Conservation (phyloP, 345 rosid species). For the Erodium maritimum region DNA sequence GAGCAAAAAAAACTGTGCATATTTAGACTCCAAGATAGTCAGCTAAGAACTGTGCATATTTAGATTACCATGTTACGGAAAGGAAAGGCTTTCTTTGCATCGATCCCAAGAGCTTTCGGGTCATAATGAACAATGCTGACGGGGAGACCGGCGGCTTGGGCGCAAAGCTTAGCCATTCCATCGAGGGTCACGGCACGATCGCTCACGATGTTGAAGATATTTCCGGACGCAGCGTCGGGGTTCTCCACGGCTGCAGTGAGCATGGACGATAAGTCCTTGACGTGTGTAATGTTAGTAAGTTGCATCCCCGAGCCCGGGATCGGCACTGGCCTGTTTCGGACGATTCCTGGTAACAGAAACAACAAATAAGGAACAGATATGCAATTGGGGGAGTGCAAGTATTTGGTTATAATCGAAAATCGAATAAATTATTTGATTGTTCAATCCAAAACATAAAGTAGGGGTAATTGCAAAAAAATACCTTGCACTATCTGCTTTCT, state of each 20-base stretch:
- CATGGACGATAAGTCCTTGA: constrained; percentile 77
- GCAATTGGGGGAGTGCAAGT: no score
- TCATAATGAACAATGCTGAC: constrained; percentile 79
- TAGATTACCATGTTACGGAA: constrained; percentile 73
- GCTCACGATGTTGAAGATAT: constrained; percentile 80
- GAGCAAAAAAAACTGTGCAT: no score
- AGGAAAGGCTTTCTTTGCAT: constrained; percentile 90
- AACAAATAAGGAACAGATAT: no score
- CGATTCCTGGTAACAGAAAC: constrained; percentile 45
- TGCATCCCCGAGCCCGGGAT: constrained; percentile 97
- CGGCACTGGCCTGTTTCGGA: constrained; percentile 69
- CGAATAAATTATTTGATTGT: no score
- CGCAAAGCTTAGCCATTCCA: constrained; percentile 92
- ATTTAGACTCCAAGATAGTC: no score
- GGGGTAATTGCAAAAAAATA: no score
- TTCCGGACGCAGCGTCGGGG: constrained; percentile 50
- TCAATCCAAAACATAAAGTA: no score
- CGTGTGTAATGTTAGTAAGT: constrained; percentile 73
- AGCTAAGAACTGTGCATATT: no score
- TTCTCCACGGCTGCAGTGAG: constrained; percentile 65
- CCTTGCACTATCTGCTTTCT: no score
- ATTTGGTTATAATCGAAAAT: no score
- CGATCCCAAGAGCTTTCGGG: constrained; percentile 72
- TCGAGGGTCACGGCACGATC: constrained; percentile 89
- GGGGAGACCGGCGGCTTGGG: constrained; percentile 62